phyloP scores from a whole-genome alignment of 2,329 filamentous ascomycete genomes.

The Scopulariopsis brevicaulis region DNA sequence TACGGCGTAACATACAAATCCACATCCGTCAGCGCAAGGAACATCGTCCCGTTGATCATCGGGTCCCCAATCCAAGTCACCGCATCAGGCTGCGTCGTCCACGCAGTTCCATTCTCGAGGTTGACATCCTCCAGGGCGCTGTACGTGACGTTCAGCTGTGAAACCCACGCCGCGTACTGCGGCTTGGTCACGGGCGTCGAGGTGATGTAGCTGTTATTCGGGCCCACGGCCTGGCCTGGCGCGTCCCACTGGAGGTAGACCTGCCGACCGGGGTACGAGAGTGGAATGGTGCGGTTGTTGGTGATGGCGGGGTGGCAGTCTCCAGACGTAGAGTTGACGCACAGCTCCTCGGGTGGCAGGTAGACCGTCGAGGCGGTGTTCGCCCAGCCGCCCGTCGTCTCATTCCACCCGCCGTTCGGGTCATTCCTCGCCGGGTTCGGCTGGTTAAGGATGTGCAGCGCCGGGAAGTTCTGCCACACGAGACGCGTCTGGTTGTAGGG shows the following conservation, averaged over 20 bases:
- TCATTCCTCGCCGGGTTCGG: conserved; percentile 61
- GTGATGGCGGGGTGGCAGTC: conserved; percentile 54
- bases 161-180: conserved; percentile 63
- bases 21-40: conserved; percentile 62
- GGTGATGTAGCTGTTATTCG: conserved; percentile 76
- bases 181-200: conserved; percentile 45
- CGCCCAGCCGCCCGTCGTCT: conserved; percentile 49
- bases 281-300: conserved; percentile 57
- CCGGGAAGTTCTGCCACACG: conserved; percentile 77
- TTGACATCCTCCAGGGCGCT: conserved; percentile 44
- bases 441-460: conserved; percentile 61
- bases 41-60: conserved; percentile 67
- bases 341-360: conserved; percentile 33
- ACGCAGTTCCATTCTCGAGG: conserved; percentile 36
- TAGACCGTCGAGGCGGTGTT: conserved; percentile 40
- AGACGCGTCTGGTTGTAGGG: conserved; percentile 62
- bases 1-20: conserved; percentile 63
- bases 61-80: conserved; percentile 58
- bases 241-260: conserved; percentile 64
- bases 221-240: conserved; percentile 58
- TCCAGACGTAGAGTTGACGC: conserved; percentile 42
- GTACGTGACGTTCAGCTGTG: conserved; percentile 67
- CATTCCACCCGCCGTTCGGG: conserved; percentile 48
- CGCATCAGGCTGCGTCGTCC: conserved; percentile 61
- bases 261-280: conserved; percentile 63